Percentiles rank a stretch among this genome's conserved stretches.
These are phyloP conservation scores for Phytophthora lateralis DNA, from an alignment of 352 stramenopile species.

Conservation along the genomic window DNA sequence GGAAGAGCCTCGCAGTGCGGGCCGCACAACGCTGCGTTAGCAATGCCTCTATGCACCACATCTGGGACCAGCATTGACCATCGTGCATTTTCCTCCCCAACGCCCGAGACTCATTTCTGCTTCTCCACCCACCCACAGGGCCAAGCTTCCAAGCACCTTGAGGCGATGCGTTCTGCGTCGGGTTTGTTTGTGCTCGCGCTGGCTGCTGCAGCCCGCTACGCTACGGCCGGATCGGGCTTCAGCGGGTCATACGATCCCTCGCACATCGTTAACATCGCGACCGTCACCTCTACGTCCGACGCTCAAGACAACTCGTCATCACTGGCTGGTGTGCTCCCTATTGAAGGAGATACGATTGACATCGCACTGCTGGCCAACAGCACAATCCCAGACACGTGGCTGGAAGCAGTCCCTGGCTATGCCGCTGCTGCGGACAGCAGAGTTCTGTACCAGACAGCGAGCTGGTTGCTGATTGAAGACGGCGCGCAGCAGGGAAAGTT, in stretches of 20 bases:
- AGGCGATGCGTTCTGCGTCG: slow-evolving; percentile 8
- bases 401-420: slow-evolving; percentile 9
- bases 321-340: not conserved
- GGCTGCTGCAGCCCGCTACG: not conserved
- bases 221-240: not conserved
- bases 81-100: slow-evolving; percentile 20
- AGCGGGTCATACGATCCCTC: slow-evolving; percentile 5
- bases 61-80: slow-evolving; percentile 8
- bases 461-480: slow-evolving; percentile 28
- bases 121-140: slow-evolving; percentile 8
- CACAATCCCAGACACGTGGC: slow-evolving; percentile 11
- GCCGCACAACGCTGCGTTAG: slow-evolving; percentile 11
- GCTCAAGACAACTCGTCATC: slow-evolving; percentile 9
- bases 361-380: slow-evolving; percentile 22
- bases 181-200: slow-evolving; percentile 13
- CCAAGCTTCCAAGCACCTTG: not conserved
- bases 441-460: slow-evolving; percentile 21
- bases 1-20: slow-evolving; percentile 9
- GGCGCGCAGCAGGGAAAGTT: slow-evolving; percentile 18
- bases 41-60: slow-evolving; percentile 29
- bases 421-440: slow-evolving; percentile 9
- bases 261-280: slow-evolving; percentile 24
- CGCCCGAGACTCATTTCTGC: slow-evolving; percentile 10
- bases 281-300: slow-evolving; percentile 8
- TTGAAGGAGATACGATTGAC: slow-evolving; percentile 12